Base-by-base conservation (phyloP, 148 eudicot species). In the Rhododendron simsii region DNA sequence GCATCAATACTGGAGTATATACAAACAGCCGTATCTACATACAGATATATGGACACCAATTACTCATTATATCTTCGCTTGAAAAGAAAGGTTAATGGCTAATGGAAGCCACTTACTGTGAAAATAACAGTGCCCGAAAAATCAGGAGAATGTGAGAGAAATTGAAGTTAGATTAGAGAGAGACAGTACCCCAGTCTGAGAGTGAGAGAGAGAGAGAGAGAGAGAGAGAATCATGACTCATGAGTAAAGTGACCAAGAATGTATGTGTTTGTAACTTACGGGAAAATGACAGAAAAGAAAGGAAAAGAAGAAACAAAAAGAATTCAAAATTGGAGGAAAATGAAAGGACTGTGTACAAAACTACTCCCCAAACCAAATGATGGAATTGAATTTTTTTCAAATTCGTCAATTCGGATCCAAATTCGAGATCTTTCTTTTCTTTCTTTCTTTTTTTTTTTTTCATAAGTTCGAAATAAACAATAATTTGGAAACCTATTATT, bases 21-120 rank as follows among this genome's bases (percentile, higher is more conserved):
- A 77, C 61, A 53, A 2, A 7, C n/a, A 47, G 47, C 10, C 12
- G 47, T 51, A 84, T 35, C n/a, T 20, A 65, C 53, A 13, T 71
- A 71, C 37, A 12, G 39, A 71, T 71, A 71, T 30, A 30, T 14
- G 14, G 76, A 71, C 76, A 71, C 76, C 76, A 30, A 30, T 13
- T 15, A 76, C 7, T 51, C 81, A 86, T 21, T 47, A 14, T 50
- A 86, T 37, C 65, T 16, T 30, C 39, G 39, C 28, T 57, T 44
- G 79, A 50, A 47, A 10, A 30, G 6, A 50, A 18, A 18, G 13
- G 18, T 6, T n/a, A 80, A 83, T 23, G 55, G 18, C 21, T n/a
- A 74, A 71, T 13, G 63, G 83, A 80, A 28, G 6, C 10, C 21
- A 30, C 86, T 89, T 74, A 89, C 87, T 18, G 75, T 51, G 61